These are phyloP conservation scores for Myxozyma mucilagina DNA, from an alignment of 805 yeast species.

Conservation along the genomic window DNA sequence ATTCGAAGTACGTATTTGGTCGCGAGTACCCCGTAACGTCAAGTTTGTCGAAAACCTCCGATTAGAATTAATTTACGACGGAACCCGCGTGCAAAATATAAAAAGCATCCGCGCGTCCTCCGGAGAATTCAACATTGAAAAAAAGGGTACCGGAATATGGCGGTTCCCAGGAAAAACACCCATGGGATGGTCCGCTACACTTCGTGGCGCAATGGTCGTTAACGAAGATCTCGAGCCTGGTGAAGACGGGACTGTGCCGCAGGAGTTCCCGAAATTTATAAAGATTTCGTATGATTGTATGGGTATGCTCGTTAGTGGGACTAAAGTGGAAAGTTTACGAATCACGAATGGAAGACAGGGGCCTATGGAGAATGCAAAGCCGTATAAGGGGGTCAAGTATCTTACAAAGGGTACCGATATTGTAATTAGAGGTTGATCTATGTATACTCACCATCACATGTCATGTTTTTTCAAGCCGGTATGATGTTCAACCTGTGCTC, in stretches of 20 bases:
- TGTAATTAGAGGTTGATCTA: constrained; percentile 45
- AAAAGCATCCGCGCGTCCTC: constrained; percentile 66
- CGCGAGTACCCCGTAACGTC: constrained; percentile 49
- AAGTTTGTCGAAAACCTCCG: constrained; percentile 51
- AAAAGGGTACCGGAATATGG: constrained; percentile 65
- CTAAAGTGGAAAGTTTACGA: constrained; percentile 64
- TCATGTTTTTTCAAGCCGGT: neutral
- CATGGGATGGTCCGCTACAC: constrained; percentile 65
- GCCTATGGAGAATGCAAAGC: constrained; percentile 60
- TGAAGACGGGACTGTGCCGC: constrained; percentile 25
- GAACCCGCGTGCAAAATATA: constrained; percentile 40
- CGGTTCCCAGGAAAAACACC: constrained; percentile 57
- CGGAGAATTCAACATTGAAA: constrained; percentile 68
- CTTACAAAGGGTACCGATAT: constrained; percentile 63
- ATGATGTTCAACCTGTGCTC: too few species aligned
- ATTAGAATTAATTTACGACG: constrained; percentile 45
- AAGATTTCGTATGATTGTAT: constrained; percentile 56
- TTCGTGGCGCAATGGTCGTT: constrained; percentile 58
- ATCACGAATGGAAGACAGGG: constrained; percentile 57
- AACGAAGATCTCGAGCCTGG: constrained; percentile 34
- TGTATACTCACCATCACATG: neutral
- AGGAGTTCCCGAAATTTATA: constrained; percentile 48
- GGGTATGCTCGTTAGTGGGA: constrained; percentile 75
- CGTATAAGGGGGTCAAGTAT: constrained; percentile 91
- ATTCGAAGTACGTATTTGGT: constrained; percentile 59